Evolutionary conservation across 345 rosid species (phyloP).

Genomic region (Limnanthes douglasii): DNA sequence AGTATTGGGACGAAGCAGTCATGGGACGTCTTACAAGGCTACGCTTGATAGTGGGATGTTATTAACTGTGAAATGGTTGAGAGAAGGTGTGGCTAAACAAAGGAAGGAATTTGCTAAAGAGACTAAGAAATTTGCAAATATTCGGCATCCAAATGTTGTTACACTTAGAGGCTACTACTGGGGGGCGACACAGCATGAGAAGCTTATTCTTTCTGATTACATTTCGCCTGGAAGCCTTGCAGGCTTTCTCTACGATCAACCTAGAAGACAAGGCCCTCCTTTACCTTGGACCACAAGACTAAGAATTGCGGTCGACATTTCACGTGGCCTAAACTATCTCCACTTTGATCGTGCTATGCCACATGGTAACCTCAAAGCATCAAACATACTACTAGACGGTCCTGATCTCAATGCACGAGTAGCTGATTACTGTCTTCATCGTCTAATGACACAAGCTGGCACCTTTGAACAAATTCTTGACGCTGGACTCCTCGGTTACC

Average conservation of each 20-base stretch:
- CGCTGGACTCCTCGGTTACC: slow-evolving; percentile 83
- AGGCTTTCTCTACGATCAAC: slow-evolving; percentile 93
- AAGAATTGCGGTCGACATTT: slow-evolving; percentile 85
- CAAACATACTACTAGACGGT: slow-evolving; percentile 75
- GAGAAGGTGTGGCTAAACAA: slow-evolving; percentile 97
- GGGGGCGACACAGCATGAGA: slow-evolving; percentile 98
- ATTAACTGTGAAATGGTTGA: slow-evolving; percentile 91
- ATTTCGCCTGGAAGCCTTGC: slow-evolving; percentile 95
- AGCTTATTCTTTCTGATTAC: slow-evolving; percentile 91
- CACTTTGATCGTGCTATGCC: slow-evolving; percentile 97
- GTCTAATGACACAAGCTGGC: slow-evolving; percentile 94
- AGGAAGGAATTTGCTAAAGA: slow-evolving; percentile 95
- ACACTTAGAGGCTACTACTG: slow-evolving; percentile 93
- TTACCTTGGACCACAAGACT: slow-evolving; percentile 75
- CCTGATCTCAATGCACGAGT: slow-evolving; percentile 91
- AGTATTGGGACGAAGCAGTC: slow-evolving; percentile 96
- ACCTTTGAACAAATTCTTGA: slow-evolving; percentile 87
- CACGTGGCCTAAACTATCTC: slow-evolving; percentile 97
- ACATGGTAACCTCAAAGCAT: slow-evolving; percentile 88
- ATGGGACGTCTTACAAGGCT: slow-evolving; percentile 93
- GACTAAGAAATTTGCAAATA: slow-evolving; percentile 85
- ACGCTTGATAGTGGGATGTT: slow-evolving; percentile 76
- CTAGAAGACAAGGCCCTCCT: slow-evolving; percentile 83
- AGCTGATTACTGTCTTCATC: slow-evolving; percentile 89
- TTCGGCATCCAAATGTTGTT: slow-evolving; percentile 95